These are phyloP conservation scores for Letharia columbiana DNA, from an alignment of 495 filamentous ascomycete genomes.

Conservation along the genomic window DNA sequence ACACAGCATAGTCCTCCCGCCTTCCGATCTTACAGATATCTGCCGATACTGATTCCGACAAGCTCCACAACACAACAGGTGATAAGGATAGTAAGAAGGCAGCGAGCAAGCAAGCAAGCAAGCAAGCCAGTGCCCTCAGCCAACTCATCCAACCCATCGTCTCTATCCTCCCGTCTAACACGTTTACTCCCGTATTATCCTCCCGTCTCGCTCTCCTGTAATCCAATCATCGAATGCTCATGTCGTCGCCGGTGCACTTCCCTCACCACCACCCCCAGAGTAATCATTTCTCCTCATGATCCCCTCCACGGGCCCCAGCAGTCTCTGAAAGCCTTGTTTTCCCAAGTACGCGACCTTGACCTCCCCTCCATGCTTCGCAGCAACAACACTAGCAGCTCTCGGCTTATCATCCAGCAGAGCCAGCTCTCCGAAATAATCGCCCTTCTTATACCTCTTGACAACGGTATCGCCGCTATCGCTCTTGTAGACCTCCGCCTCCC, in stretches of 20 bases:
- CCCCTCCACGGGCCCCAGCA: slow-evolving; percentile 85
- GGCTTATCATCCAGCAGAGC: slow-evolving; percentile 89
- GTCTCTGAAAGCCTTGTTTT: slow-evolving; percentile 87
- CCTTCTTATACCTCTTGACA: slow-evolving; percentile 75
- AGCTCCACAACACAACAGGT: not conserved
- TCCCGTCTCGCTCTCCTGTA: not conserved
- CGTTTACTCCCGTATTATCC: not conserved
- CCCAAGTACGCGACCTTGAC: slow-evolving; percentile 93
- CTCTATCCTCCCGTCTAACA: not conserved
- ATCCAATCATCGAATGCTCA: not conserved
- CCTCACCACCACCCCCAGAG: slow-evolving; percentile 7
- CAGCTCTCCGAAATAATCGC: slow-evolving; percentile 95
- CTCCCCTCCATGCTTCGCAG: slow-evolving; percentile 52
- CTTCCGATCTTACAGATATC: not conserved
- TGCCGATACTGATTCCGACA: not conserved
- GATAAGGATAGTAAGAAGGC: not conserved
- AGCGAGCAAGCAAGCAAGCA: too few species aligned
- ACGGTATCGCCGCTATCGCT: slow-evolving; percentile 45
- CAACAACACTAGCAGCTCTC: slow-evolving; percentile 81
- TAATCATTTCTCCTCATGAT: slow-evolving; percentile 85
- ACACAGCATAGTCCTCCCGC: not conserved
- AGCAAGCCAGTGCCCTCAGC: not conserved
- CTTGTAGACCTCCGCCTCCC: slow-evolving; percentile 82
- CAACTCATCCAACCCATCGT: not conserved
- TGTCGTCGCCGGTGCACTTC: not conserved